A percentile compares a stretch with the other conserved stretches of the same genome.
Evolutionary conservation across 1,284 basidiomycete genomes (phyloP).

Genomic region (Chalciporus sp.): DNA sequence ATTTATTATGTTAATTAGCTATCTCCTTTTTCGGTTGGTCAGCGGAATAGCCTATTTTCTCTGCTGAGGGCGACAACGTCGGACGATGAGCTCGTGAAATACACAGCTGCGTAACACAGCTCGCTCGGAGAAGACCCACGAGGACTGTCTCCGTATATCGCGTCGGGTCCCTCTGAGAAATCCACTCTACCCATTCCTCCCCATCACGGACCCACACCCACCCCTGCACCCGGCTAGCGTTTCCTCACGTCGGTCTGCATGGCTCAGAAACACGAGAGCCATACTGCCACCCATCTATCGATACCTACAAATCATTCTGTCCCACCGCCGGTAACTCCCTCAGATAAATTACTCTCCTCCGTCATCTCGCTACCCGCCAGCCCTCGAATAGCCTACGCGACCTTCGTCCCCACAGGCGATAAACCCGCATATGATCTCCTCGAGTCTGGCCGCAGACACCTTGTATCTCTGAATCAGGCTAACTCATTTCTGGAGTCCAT

Average conservation of each 20-base stretch:
- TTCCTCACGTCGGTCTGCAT: slow-evolving; percentile 18
- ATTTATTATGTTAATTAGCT: slow-evolving; percentile 31
- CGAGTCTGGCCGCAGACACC: slow-evolving; percentile 55
- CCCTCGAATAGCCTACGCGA: slow-evolving; percentile 46
- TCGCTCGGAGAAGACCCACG: slow-evolving; percentile 9
- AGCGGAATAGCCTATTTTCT: slow-evolving; percentile 14
- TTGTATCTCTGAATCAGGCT: slow-evolving; percentile 43
- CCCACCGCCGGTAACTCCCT: slow-evolving; percentile 36
- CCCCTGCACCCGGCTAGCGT: not conserved
- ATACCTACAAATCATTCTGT: slow-evolving; percentile 15
- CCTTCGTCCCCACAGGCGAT: slow-evolving; percentile 41
- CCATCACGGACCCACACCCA: not conserved
- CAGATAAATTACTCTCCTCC: slow-evolving; percentile 40
- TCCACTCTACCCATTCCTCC: not conserved
- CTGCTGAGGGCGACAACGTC: slow-evolving; percentile 16
- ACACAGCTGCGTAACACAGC: slow-evolving; percentile 1
- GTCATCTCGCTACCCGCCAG: slow-evolving; percentile 39
- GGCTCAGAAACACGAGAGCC: slow-evolving; percentile 33
- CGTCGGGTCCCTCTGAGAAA: slow-evolving; percentile 6
- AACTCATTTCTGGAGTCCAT: slow-evolving; percentile 47
- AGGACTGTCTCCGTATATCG: slow-evolving; percentile 6
- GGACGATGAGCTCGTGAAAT: slow-evolving; percentile 33
- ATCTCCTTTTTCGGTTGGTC: slow-evolving; percentile 20
- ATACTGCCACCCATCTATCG: slow-evolving; percentile 15
- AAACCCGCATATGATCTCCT: slow-evolving; percentile 44